Evolutionary conservation across 345 rosid species (phyloP).

Genomic region (Stellera chamaejasme): DNA sequence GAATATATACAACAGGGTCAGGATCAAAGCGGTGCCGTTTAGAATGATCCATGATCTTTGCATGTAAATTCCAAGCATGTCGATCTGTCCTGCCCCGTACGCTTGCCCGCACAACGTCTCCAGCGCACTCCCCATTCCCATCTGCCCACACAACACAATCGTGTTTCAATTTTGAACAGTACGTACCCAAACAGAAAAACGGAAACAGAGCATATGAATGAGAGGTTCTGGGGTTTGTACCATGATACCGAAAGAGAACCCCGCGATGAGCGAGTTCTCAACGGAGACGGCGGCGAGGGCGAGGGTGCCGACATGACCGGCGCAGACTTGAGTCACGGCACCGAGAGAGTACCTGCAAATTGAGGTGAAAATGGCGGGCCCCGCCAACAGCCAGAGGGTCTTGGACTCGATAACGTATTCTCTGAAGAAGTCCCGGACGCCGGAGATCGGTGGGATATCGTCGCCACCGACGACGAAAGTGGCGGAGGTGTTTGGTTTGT

Average conservation of each 20-base stretch:
- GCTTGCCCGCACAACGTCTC: constrained; percentile 97
- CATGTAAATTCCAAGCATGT: constrained; percentile 85
- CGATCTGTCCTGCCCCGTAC: constrained; percentile 69
- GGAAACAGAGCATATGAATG: neutral
- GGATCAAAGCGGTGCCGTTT: constrained; percentile 42
- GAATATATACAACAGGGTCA: constrained; percentile 52
- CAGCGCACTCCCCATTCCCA: constrained; percentile 98
- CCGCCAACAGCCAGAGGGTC: constrained; percentile 85
- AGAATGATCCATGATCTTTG: constrained; percentile 93
- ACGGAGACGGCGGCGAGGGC: constrained; percentile 81
- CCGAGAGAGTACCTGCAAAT: constrained; percentile 89
- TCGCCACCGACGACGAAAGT: constrained; percentile 32
- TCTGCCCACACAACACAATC: constrained; percentile 25
- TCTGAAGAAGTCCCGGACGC: constrained; percentile 33
- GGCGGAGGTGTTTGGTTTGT: constrained; percentile 11
- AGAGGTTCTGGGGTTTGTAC: constrained; percentile 16
- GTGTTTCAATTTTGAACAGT: neutral
- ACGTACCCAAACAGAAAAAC: too few relatives aligned
- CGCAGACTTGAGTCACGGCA: constrained; percentile 65
- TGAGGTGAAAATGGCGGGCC: constrained; percentile 91
- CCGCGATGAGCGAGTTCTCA: constrained; percentile 89
- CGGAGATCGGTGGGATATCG: constrained; percentile 60
- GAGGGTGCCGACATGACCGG: constrained; percentile 72
- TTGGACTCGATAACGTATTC: constrained; percentile 47
- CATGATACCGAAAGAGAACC: constrained; percentile 84